Evolutionary conservation across 164 flowering plant genomes (phyloP), one percentile per base, ranked within the genome.

Genomic region (Magnolia changhungtana): DNA sequence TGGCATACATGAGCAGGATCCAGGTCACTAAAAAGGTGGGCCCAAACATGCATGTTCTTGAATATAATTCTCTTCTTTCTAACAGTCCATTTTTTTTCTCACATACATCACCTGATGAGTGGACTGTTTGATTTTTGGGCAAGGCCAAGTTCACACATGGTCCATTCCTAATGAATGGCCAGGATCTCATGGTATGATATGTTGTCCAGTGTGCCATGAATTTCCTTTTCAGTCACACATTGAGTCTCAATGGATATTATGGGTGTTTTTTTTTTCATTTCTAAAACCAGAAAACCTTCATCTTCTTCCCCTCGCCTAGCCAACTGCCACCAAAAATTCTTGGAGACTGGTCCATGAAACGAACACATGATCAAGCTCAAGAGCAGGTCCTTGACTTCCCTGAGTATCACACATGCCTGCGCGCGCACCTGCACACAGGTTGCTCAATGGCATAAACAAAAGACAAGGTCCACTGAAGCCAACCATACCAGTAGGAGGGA

Each of bases 401-500:
- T 27, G 29, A 27, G 29, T 27, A 27, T 27, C 29, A 55, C 61
- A 55, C 61, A 55, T 19, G 8, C 61, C 7, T 10, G 10, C 61
- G 10, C 16, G 10, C 0, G 10, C 2, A 1, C 16, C 13, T 9
- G 1, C 18, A 55, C 50, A 31, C 8, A 37, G 71, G 21, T 31
- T 29, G 19, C 31, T 16, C 7, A 11, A 64, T 24, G 18, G 68
- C 16, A 65, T 65, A 65, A 8, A 29, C 50, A 68, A 66, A 11
- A 11, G 50, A 29, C 11, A 24, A 13, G 16, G 61, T 55, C 61
- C 18, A 55, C 16, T 11, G 61, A 31, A 68, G 50, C 31, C 71
- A 29, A 24, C 51, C 45, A 29, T 72, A 70, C 77, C 65, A 6
- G 24, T 71, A 13, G 78, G n/a, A 4, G 67, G 55, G 13, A 86